phyloP scores from a whole-genome alignment of 495 filamentous ascomycete genomes.

The Wilcoxina mikolae region DNA sequence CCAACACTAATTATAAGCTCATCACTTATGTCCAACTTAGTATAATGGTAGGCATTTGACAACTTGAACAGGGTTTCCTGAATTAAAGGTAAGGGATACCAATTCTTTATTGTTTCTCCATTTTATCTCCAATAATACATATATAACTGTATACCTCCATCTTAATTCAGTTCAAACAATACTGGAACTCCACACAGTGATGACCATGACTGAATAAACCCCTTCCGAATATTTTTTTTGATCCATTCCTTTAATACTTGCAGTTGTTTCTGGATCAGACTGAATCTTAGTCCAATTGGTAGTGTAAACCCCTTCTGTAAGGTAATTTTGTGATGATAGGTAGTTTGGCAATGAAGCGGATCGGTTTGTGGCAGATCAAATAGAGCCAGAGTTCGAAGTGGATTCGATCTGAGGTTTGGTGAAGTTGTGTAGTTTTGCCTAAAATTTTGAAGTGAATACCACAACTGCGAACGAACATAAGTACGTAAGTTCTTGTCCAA shows the following conservation, averaged over 20 bases:
- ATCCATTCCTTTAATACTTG: neutral
- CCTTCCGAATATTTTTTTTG: slow-evolving; percentile 8
- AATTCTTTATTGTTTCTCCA: neutral
- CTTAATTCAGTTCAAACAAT: neutral
- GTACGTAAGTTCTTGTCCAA: too few species aligned
- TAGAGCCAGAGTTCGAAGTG: too few species aligned
- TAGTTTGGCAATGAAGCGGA: too few species aligned
- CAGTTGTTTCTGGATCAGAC: slow-evolving; percentile 1
- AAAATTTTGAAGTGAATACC: too few species aligned
- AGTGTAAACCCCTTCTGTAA: slow-evolving; percentile 5
- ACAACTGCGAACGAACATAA: too few species aligned
- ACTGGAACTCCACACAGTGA: neutral
- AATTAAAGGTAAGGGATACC: neutral
- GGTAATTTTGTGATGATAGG: too few species aligned
- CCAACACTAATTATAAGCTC: too few species aligned
- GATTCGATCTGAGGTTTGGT: too few species aligned
- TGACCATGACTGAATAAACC: slow-evolving; percentile 5
- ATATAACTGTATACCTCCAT: neutral
- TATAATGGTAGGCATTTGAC: neutral
- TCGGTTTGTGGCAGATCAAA: too few species aligned
- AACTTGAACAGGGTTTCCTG: neutral
- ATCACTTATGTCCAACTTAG: neutral
- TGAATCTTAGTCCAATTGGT: neutral
- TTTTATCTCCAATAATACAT: neutral
- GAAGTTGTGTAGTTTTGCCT: too few species aligned